phyloP scores from a whole-genome alignment of 371 early-diverging fungal species.

The Mortierella sp. region DNA sequence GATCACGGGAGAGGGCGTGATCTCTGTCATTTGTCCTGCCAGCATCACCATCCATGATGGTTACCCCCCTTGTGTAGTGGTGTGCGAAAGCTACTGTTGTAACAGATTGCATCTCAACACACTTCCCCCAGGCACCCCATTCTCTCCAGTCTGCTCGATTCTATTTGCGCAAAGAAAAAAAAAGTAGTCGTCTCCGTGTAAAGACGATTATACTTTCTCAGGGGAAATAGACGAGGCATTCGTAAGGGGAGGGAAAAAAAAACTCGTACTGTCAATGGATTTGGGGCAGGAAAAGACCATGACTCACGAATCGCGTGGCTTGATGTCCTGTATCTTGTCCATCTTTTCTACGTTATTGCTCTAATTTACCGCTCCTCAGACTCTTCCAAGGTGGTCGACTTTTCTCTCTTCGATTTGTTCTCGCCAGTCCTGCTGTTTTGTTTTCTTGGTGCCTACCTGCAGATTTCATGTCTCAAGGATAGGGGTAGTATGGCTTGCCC shows the following conservation, averaged over 20 bases:
- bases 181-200: neutral
- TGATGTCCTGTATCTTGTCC: constrained; percentile 3
- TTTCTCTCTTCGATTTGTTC: neutral
- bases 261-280: constrained; percentile 1
- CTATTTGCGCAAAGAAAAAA: neutral
- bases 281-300: constrained; percentile 1
- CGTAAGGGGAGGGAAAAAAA: neutral
- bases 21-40: constrained; percentile 1
- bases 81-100: neutral
- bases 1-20: constrained; percentile 2
- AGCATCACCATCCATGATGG: neutral
- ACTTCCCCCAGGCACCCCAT: neutral
- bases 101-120: neutral
- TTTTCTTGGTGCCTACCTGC: neutral
- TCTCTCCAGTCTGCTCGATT: constrained; percentile 4
- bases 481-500: neutral
- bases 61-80: neutral
- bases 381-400: neutral
- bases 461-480: neutral
- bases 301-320: neutral
- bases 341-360: neutral
- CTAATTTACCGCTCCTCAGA: neutral
- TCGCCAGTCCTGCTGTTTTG: neutral
- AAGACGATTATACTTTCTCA: neutral
- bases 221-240: neutral